Conservation (phyloP, 1,284 basidiomycete genomes). For the Ustilago bromivora region DNA sequence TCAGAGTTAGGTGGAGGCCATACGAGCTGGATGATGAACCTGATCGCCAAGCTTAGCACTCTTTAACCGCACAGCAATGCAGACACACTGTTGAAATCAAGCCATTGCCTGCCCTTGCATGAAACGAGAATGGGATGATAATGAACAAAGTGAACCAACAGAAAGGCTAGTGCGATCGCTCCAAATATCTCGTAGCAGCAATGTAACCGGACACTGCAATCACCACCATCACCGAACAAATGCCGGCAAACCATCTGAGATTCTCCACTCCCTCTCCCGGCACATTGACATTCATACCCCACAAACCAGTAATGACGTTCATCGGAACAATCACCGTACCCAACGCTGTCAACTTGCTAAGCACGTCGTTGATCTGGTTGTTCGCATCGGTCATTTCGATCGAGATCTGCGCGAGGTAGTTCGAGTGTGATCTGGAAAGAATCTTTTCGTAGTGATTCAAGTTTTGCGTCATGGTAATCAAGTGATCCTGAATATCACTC, state of each 20-base stretch:
- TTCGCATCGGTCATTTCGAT: constrained; percentile 86
- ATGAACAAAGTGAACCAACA: neutral
- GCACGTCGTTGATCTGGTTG: constrained; percentile 97
- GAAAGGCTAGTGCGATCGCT: constrained; percentile 36
- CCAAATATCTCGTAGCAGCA: constrained; percentile 66
- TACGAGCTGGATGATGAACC: constrained; percentile 41
- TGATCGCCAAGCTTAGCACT: constrained; percentile 3
- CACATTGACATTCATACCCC: constrained; percentile 70
- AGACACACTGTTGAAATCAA: too few relatives aligned
- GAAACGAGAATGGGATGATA: too few relatives aligned
- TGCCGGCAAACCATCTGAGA: constrained; percentile 66
- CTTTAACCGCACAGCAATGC: neutral
- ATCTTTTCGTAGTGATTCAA: constrained; percentile 77
- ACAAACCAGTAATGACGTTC: constrained; percentile 70
- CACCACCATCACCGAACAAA: constrained; percentile 64
- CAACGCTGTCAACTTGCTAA: constrained; percentile 96
- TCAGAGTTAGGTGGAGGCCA: constrained; percentile 38
- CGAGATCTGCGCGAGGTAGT: constrained; percentile 74
- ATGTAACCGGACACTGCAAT: constrained; percentile 66
- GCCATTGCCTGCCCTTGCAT: neutral
- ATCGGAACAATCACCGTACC: constrained; percentile 90
- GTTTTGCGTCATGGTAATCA: constrained; percentile 99
- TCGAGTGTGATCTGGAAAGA: constrained; percentile 97
- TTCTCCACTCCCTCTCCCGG: constrained; percentile 65
- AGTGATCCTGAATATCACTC: constrained; percentile 88